Percentiles rank a stretch among this genome's conserved stretches.
These are phyloP conservation scores for Aureobasidium sp. DNA, from an alignment of 2,329 filamentous ascomycete species.

Conservation along the genomic window DNA sequence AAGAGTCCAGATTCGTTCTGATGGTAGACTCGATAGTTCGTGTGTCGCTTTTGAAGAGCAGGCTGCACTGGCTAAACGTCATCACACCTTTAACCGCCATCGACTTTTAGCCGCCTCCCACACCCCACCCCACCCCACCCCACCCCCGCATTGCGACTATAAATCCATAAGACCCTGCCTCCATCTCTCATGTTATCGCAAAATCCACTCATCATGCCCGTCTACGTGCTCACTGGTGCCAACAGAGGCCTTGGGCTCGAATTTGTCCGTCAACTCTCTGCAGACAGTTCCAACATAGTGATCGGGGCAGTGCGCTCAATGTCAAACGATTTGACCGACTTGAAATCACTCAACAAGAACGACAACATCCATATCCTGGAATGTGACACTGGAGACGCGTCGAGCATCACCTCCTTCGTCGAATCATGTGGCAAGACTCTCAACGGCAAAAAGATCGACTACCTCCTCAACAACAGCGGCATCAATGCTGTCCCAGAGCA, in stretches of 20 bases:
- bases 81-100: neutral
- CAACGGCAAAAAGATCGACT: slow-evolving; percentile 31
- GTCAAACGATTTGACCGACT: slow-evolving; percentile 22
- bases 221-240: slow-evolving; percentile 29
- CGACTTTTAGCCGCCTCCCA: slow-evolving; percentile 3
- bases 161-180: neutral
- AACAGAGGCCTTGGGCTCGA: slow-evolving; percentile 30
- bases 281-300: slow-evolving; percentile 27
- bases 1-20: too few species aligned
- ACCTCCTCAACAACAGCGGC: slow-evolving; percentile 34
- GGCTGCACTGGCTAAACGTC: neutral
- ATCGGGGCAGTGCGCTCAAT: slow-evolving; percentile 32
- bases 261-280: slow-evolving; percentile 21
- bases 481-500: slow-evolving; percentile 32
- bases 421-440: slow-evolving; percentile 26
- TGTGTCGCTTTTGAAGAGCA: neutral
- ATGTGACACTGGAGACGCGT: slow-evolving; percentile 32
- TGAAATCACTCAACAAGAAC: slow-evolving; percentile 21
- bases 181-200: neutral
- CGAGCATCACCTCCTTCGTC: slow-evolving; percentile 29
- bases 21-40: too few species aligned
- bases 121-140: neutral
- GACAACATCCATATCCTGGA: slow-evolving; percentile 32
- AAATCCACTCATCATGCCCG: slow-evolving; percentile 20
- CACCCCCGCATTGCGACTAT: neutral